phyloP scores from a whole-genome alignment of 2,329 filamentous ascomycete genomes.

The Ceratocystis cacaofunesta region DNA sequence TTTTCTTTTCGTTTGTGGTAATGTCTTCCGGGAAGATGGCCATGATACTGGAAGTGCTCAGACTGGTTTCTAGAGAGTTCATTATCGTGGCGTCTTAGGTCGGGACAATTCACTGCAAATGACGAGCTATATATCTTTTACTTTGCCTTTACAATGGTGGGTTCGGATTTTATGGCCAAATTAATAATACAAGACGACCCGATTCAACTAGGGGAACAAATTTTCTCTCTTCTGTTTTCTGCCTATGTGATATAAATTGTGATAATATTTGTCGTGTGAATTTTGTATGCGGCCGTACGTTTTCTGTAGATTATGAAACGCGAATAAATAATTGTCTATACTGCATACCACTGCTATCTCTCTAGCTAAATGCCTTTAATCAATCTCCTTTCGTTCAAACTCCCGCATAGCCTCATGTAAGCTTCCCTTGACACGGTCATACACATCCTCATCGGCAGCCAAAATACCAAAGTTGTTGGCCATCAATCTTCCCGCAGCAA shows the following conservation, averaged over 20 bases:
- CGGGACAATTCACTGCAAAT: neutral
- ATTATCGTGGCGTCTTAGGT: neutral
- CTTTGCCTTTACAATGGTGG: neutral
- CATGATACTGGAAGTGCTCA: neutral
- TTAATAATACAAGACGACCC: slow-evolving; percentile 15
- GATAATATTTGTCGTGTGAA: neutral
- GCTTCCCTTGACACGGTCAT: slow-evolving; percentile 26
- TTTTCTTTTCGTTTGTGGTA: neutral
- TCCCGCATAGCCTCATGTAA: slow-evolving; percentile 21
- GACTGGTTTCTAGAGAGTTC: neutral
- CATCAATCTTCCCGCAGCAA: slow-evolving; percentile 35
- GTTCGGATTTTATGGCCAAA: neutral
- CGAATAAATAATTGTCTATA: too few relatives aligned
- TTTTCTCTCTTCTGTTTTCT: neutral
- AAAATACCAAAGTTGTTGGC: slow-evolving; percentile 40
- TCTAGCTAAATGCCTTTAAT: neutral
- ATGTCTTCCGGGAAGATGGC: neutral
- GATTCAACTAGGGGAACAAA: slow-evolving; percentile 16
- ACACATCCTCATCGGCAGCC: slow-evolving; percentile 33
- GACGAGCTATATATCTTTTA: neutral
- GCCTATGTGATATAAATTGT: neutral
- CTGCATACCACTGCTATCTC: too few relatives aligned
- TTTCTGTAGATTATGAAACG: too few relatives aligned
- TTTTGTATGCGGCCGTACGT: neutral
- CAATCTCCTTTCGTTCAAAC: slow-evolving; percentile 11